phyloP scores from a whole-genome alignment of 129 eudicot species.

The Saussurea involucrata region DNA sequence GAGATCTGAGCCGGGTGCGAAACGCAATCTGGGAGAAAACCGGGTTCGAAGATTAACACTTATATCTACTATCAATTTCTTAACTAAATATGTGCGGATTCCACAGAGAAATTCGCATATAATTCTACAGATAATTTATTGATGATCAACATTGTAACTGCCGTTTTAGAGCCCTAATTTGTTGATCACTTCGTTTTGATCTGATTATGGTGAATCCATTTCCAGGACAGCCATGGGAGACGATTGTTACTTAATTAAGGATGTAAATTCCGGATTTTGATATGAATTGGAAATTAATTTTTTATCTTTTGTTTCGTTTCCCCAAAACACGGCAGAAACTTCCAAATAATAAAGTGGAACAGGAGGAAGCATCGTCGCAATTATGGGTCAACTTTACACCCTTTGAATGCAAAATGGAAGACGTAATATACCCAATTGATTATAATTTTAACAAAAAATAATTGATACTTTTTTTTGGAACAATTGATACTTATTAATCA shows the following conservation, averaged over 20 bases:
- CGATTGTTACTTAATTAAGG: slow-evolving; percentile 18
- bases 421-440: background rate
- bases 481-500: background rate
- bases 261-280: slow-evolving; percentile 37
- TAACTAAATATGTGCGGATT: background rate
- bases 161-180: slow-evolving; percentile 6
- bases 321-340: background rate
- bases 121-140: slow-evolving; percentile 7
- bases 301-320: background rate
- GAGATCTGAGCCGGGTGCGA: slow-evolving; percentile 77
- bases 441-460: background rate
- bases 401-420: background rate
- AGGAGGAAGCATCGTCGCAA: slow-evolving; percentile 2
- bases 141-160: slow-evolving; percentile 18
- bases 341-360: slow-evolving; percentile 7
- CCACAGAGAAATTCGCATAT: background rate
- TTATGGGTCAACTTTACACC: slow-evolving; percentile 9
- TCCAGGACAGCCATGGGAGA: slow-evolving; percentile 4
- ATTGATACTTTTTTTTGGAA: background rate
- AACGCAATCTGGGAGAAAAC: slow-evolving; percentile 78
- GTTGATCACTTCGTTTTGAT: background rate
- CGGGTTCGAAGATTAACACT: slow-evolving; percentile 59
- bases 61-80: background rate
- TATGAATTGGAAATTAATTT: slow-evolving; percentile 12
- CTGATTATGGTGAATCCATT: background rate